Evolutionary conservation across 352 stramenopile species (phyloP).

Genomic region (Pythium coloratum): DNA sequence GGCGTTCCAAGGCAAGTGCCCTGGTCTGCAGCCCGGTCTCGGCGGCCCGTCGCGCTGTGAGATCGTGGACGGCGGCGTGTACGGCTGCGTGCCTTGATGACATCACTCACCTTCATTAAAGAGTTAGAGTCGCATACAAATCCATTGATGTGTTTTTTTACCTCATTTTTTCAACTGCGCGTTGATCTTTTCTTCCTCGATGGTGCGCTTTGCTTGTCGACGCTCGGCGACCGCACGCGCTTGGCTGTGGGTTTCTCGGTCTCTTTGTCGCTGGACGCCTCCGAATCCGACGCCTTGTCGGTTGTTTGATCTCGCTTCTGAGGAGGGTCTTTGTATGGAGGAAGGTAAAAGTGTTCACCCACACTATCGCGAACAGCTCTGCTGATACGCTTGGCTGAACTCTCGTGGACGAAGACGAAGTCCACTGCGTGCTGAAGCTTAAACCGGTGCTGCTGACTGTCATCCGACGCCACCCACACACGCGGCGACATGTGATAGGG

Average conservation of each 20-base stretch:
- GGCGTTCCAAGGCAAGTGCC: slow-evolving; percentile 13
- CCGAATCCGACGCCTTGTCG: no score
- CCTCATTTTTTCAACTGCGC: neutral
- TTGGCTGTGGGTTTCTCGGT: no score
- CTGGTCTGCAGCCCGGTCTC: slow-evolving; percentile 19
- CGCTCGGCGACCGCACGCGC: no score
- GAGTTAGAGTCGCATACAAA: neutral
- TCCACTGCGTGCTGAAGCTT: neutral
- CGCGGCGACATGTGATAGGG: neutral
- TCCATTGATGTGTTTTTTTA: neutral
- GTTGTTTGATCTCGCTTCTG: neutral
- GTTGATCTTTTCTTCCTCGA: neutral
- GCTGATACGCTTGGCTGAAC: neutral
- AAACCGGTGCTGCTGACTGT: neutral
- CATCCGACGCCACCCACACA: neutral
- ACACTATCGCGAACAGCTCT: neutral
- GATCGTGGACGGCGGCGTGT: slow-evolving; percentile 3
- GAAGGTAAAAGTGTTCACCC: neutral
- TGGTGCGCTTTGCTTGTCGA: no score
- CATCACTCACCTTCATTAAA: neutral
- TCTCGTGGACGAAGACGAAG: neutral
- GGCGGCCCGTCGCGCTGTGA: neutral
- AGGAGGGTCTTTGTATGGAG: neutral
- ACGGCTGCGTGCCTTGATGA: slow-evolving; percentile 15
- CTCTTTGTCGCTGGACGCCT: neutral